These are phyloP conservation scores for Polytrichum formosum DNA, from an alignment of 225 moss, liverwort and hornwort genomes.

Conservation along the genomic window DNA sequence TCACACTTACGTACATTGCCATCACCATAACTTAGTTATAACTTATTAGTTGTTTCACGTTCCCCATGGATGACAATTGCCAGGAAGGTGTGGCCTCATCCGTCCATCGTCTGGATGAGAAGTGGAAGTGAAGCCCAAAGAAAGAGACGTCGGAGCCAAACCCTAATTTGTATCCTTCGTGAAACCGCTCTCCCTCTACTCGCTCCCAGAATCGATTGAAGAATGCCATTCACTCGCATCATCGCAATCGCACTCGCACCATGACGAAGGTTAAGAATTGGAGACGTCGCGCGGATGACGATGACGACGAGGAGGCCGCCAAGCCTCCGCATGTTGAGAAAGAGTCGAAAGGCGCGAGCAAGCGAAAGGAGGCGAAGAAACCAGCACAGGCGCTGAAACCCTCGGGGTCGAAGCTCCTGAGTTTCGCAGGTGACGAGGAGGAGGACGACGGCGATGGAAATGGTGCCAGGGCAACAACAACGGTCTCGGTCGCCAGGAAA, in stretches of 20 bases:
- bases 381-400: conserved; percentile 38
- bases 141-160: too few relatives aligned
- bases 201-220: too few relatives aligned
- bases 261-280: conserved; percentile 70
- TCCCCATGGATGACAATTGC: too few relatives aligned
- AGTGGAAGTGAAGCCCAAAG: too few relatives aligned
- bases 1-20: too few relatives aligned
- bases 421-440: conserved; percentile 90
- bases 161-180: too few relatives aligned
- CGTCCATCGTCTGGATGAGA: too few relatives aligned
- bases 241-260: conserved; percentile 10
- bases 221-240: too few relatives aligned
- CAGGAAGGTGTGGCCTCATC: too few relatives aligned
- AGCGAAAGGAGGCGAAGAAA: conserved; percentile 42
- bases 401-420: conserved; percentile 60
- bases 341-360: conserved; percentile 19
- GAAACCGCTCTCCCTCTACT: too few relatives aligned
- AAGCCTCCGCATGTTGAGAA: conserved; percentile 18
- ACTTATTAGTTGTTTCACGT: too few relatives aligned
- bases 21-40: too few relatives aligned
- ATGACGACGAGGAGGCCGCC: conserved; percentile 36
- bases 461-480: conserved; percentile 5
- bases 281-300: conserved; percentile 55
- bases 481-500: conserved; percentile 22
- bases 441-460: conserved; percentile 48